Percentiles rank a stretch among this genome's conserved stretches.
Conservation (phyloP, 1,284 basidiomycete species). For the Afroboletus lepidellus region DNA sequence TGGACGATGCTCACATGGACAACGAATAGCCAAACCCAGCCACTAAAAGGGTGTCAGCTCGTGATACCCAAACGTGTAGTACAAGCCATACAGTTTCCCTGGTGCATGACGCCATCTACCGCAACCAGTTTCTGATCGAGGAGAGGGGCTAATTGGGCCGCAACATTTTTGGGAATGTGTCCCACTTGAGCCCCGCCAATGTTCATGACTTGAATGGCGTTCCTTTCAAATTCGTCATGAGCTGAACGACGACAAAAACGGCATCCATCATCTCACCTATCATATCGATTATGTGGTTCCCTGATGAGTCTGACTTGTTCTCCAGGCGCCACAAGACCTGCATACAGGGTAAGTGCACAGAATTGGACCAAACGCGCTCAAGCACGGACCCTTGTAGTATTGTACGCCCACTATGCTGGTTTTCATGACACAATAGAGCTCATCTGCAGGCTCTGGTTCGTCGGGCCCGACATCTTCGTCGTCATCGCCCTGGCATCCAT, state of each 20-base stretch:
- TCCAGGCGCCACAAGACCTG: conserved; percentile 72
- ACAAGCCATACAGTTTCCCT: conserved; percentile 63
- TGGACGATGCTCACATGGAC: conserved; percentile 47
- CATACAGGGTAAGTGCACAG: conserved; percentile 3
- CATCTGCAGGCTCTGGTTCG: conserved; percentile 53
- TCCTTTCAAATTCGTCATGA: conserved; percentile 38
- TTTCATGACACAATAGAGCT: conserved; percentile 60
- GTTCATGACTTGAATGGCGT: conserved; percentile 79
- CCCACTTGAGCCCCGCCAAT: conserved; percentile 74
- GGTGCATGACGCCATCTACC: conserved; percentile 74
- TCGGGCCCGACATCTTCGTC: conserved; percentile 43
- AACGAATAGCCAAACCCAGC: conserved; percentile 51
- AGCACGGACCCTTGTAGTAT: conserved; percentile 64
- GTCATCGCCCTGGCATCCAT: conserved; percentile 26
- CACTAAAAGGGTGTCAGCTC: conserved; percentile 37
- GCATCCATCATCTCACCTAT: conserved; percentile 44
- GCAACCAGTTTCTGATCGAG: conserved; percentile 63
- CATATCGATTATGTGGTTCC: conserved; percentile 69
- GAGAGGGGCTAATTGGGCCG: conserved; percentile 61
- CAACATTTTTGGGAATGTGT: conserved; percentile 69
- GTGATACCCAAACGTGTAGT: neutral
- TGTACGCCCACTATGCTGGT: conserved; percentile 79
- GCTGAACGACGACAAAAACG: neutral
- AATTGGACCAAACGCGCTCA: neutral
- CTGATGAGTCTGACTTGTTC: conserved; percentile 76